phyloP scores from a whole-genome alignment of 495 filamentous ascomycete genomes.

The Hypoxylon crocopeplum region DNA sequence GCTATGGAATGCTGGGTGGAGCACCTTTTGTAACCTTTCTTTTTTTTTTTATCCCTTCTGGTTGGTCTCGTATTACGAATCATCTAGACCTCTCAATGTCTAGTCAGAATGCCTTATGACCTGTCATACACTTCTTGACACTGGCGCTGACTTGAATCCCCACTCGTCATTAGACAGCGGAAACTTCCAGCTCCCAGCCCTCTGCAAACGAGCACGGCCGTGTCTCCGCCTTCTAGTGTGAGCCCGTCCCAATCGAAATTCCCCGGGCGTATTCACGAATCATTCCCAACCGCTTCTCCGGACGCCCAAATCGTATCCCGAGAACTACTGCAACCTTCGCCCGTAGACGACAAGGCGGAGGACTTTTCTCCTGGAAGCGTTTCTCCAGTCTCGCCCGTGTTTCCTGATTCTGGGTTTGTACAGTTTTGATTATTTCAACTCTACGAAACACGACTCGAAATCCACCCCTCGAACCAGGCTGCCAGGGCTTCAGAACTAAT shows the following conservation, averaged over 20 bases:
- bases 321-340: conserved; percentile 39
- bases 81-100: conserved; percentile 16
- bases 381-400: conserved; percentile 24
- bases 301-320: conserved; percentile 31
- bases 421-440: too few species aligned
- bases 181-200: conserved; percentile 52
- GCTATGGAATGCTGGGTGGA: conserved; percentile 33
- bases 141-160: conserved; percentile 47
- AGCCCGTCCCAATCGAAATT: conserved; percentile 49
- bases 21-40: conserved; percentile 3
- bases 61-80: not conserved
- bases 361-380: conserved; percentile 3
- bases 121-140: conserved; percentile 24
- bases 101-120: conserved; percentile 8
- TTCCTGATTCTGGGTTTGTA: conserved; percentile 27
- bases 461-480: not conserved
- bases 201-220: conserved; percentile 46
- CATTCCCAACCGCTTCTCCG: conserved; percentile 29
- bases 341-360: conserved; percentile 3
- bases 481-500: not conserved
- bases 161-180: conserved; percentile 48
- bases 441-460: too few species aligned
- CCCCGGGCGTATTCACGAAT: conserved; percentile 37
- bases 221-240: conserved; percentile 51
- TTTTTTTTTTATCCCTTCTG: conserved; percentile 4